Base-by-base conservation (phyloP, 192 early-diverging fungal species). In the Pilaira anomala region DNA sequence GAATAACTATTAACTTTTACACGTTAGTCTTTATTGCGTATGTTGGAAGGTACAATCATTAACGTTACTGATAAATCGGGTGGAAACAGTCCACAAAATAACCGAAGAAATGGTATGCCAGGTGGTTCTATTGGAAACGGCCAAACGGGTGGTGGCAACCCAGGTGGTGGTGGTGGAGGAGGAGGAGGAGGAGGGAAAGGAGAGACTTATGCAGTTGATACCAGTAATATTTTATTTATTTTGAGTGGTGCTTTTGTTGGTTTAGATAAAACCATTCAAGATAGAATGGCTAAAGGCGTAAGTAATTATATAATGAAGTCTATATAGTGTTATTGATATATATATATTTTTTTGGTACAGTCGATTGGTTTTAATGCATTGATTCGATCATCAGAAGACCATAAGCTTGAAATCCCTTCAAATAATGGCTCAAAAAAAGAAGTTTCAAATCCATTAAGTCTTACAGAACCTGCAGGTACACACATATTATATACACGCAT, bases 11-110 rank as follows among this genome's bases (percentile, higher is more conserved):
- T 52, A 22, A 22, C 14, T 14, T 52, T 16, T 16, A 18, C 14
- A 14, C 1, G 0, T 49, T 25, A 65, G 63, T 65, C 86, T 1
- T 69, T 94, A 25, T 71, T 94, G 51, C 78, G 91, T 6, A 92
- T 94, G 89, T 76, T 94, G 11, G 93, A 94, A 74, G 93, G 93
- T 11, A 94, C 93, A 0, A 81, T 90, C 2, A 89, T 94, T n/a
- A 90, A 88, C 14, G 85, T 94, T 3, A 89, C 86, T 0, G 88
- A 92, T 65, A 93, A 93, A 71, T 80, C 83, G 7, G 89, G 89
- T 3, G 79, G 85, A 9, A 75, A 69, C 40, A 65, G 75, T 61
- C 30, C 13, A n/a, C 33, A 60, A n/a, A 44, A 44, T n/a, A 65
- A 28, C 8, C 3, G 44, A 36, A 18, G 59, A 33, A 54, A 50